These are phyloP conservation scores for Podila clonocystis DNA, from an alignment of 192 early-diverging fungal species.

Conservation along the genomic window DNA sequence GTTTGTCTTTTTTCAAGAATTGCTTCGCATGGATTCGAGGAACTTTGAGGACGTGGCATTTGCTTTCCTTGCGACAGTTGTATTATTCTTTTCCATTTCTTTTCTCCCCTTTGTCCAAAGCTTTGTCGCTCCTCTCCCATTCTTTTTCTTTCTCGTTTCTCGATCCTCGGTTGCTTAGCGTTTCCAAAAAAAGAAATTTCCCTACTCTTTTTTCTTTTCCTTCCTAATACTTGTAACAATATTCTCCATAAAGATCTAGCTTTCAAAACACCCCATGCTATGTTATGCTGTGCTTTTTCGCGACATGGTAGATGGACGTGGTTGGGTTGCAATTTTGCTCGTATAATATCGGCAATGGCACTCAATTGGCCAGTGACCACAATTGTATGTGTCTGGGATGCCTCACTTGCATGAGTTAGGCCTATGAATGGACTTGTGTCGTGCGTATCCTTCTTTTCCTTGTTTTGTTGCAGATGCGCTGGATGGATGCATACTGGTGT, in stretches of 20 bases:
- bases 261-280: constrained; percentile 12
- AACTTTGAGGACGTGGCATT: background rate
- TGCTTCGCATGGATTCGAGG: background rate
- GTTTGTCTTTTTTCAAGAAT: constrained; percentile 16
- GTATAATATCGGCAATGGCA: too few species aligned
- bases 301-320: background rate
- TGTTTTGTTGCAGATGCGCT: too few species aligned
- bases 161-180: background rate
- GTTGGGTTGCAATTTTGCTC: too few species aligned
- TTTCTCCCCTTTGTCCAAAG: background rate
- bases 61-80: constrained; percentile 3
- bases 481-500: too few species aligned
- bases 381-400: background rate
- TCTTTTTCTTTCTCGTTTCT: background rate
- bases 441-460: too few species aligned
- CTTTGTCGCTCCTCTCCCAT: too few species aligned
- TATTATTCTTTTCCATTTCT: constrained; percentile 2
- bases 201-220: constrained; percentile 12
- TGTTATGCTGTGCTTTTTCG: background rate
- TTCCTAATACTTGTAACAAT: constrained; percentile 43
- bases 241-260: constrained; percentile 19
- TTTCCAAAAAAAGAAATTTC: background rate
- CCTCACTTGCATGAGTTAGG: too few species aligned
- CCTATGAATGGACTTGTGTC: too few species aligned
- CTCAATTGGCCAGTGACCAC: too few species aligned